Evolutionary conservation across 108 stramenopile species (phyloP).

Genomic region (Chaetoceros tenuissimus): DNA sequence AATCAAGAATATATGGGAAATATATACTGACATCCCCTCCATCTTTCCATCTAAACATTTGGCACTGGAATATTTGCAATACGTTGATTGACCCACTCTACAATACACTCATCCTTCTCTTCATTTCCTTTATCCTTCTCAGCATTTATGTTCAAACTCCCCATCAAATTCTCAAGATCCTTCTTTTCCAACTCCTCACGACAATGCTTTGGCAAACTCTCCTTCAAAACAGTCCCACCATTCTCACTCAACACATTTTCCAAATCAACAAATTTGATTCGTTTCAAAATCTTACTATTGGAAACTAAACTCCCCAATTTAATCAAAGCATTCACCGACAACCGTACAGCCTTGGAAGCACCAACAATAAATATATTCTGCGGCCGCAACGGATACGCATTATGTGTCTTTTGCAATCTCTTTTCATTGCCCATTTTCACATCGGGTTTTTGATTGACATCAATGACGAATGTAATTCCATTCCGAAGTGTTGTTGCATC

Average conservation of each 20-base stretch:
- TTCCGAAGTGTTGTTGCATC: conserved; percentile 16
- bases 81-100: no score
- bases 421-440: conserved; percentile 17
- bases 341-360: conserved; percentile 4
- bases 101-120: no score
- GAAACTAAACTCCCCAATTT: conserved; percentile 17
- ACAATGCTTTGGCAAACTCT: conserved; percentile 20
- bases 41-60: no score
- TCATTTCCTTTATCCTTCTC: no score
- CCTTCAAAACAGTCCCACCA: neutral
- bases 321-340: conserved; percentile 20
- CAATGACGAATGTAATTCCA: conserved; percentile 30
- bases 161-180: no score
- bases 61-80: no score
- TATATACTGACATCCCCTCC: no score
- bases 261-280: conserved; percentile 22
- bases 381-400: conserved; percentile 22
- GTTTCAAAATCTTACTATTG: conserved; percentile 25
- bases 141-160: no score
- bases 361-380: conserved; percentile 26
- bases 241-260: no score
- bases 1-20: no score
- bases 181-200: no score
- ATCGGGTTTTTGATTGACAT: conserved; percentile 1
- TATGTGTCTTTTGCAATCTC: conserved; percentile 20